These are phyloP conservation scores for Paracamarosporium sp. DNA, from an alignment of 2,329 filamentous ascomycete genomes.

Conservation along the genomic window DNA sequence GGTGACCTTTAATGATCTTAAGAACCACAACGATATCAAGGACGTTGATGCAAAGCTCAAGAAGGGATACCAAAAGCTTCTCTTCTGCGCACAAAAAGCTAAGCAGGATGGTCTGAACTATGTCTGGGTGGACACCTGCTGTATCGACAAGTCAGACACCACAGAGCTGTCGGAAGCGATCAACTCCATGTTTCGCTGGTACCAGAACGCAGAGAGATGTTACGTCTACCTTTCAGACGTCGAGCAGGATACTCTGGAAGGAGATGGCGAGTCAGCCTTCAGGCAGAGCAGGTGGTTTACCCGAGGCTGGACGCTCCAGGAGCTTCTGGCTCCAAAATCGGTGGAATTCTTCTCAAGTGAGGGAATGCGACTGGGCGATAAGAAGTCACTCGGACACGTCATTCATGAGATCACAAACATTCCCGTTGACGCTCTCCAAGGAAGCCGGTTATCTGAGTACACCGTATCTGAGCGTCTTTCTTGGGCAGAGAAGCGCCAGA, in stretches of 20 bases:
- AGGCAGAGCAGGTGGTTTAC: constrained; percentile 4
- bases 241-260: background rate
- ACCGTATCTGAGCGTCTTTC: constrained; percentile 11
- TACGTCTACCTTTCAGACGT: constrained; percentile 6
- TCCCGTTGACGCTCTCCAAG: constrained; percentile 2
- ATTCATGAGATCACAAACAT: constrained; percentile 7
- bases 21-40: background rate
- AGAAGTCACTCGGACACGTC: background rate
- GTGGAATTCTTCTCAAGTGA: constrained; percentile 14
- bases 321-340: constrained; percentile 8
- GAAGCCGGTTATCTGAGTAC: constrained; percentile 4
- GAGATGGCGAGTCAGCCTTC: background rate
- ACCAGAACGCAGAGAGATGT: background rate
- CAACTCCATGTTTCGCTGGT: constrained; percentile 8
- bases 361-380: constrained; percentile 5
- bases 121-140: constrained; percentile 5
- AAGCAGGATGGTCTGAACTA: background rate
- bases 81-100: constrained; percentile 3
- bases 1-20: constrained; percentile 3
- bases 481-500: constrained; percentile 11
- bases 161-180: constrained; percentile 3
- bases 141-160: constrained; percentile 4
- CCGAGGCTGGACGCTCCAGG: constrained; percentile 9
- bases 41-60: background rate
- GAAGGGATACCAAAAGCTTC: background rate